Percentiles rank a stretch among this genome's conserved stretches.
These are phyloP conservation scores for Graphium sp. DNA, from an alignment of 2,329 filamentous ascomycete species.

Conservation along the genomic window DNA sequence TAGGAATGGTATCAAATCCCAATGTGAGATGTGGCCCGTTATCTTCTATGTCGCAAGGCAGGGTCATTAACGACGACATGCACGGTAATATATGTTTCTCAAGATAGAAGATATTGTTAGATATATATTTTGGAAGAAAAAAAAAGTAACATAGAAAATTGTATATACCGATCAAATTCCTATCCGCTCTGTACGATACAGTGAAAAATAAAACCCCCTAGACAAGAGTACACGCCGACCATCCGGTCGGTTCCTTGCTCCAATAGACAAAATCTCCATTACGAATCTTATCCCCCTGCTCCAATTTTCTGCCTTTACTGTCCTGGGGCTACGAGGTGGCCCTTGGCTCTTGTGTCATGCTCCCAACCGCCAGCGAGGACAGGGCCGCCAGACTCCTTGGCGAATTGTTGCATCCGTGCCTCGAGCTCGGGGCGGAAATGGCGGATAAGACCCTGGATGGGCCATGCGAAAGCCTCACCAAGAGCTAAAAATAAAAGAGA, in stretches of 20 bases:
- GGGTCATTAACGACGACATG: too few relatives aligned
- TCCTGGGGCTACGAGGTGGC: conserved; percentile 74
- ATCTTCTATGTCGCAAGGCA: too few relatives aligned
- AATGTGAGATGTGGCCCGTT: too few relatives aligned
- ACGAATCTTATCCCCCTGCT: conserved; percentile 1
- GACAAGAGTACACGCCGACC: not conserved
- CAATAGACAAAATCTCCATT: not conserved
- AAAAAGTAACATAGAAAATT: not conserved
- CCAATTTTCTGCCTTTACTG: conserved; percentile 39
- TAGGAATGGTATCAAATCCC: too few relatives aligned
- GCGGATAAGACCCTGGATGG: conserved; percentile 91
- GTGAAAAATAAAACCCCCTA: not conserved
- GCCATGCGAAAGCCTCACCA: conserved; percentile 97
- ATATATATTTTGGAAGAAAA: too few relatives aligned
- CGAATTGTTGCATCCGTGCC: conserved; percentile 71
- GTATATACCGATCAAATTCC: not conserved
- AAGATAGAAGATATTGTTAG: too few relatives aligned
- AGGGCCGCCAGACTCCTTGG: conserved; percentile 53
- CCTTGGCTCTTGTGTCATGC: conserved; percentile 57
- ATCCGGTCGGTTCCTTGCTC: not conserved
- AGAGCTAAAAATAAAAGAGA: conserved; percentile 36
- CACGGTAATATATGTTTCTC: too few relatives aligned
- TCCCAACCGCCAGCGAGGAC: conserved; percentile 79
- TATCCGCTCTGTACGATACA: not conserved
- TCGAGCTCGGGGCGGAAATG: conserved; percentile 96